Conservation (phyloP, 768 basidiomycete genomes). For the Agaricus blazei region DNA sequence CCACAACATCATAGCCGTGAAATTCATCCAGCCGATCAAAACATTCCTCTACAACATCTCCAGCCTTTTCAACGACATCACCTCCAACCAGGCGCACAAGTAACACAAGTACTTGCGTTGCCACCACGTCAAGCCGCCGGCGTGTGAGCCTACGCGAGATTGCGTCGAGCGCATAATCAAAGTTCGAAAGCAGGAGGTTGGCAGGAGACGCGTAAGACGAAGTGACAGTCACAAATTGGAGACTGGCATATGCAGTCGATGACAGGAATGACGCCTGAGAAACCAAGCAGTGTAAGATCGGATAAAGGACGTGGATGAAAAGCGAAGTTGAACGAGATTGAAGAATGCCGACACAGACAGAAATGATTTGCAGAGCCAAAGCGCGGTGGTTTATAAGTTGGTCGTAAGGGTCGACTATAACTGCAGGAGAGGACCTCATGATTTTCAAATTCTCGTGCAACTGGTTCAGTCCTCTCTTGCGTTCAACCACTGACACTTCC, state of each 20-base stretch:
- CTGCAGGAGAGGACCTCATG: slow-evolving; percentile 25
- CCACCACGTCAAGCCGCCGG: slow-evolving; percentile 80
- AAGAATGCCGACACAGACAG: slow-evolving; percentile 66
- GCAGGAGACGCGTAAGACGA: slow-evolving; percentile 86
- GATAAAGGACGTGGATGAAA: slow-evolving; percentile 79
- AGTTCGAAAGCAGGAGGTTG: slow-evolving; percentile 88
- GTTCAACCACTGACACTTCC: slow-evolving; percentile 35
- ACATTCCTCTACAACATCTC: slow-evolving; percentile 95
- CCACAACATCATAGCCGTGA: slow-evolving; percentile 85
- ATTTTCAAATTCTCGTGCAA: slow-evolving; percentile 58
- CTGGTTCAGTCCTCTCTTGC: slow-evolving; percentile 58
- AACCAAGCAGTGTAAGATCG: slow-evolving; percentile 79
- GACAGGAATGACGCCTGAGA: slow-evolving; percentile 66
- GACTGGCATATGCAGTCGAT: slow-evolving; percentile 68
- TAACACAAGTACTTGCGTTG: slow-evolving; percentile 81
- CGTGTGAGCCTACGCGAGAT: slow-evolving; percentile 80
- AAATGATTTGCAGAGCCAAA: slow-evolving; percentile 70
- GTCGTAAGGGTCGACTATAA: slow-evolving; percentile 15
- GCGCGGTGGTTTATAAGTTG: slow-evolving; percentile 68
- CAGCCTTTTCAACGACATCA: slow-evolving; percentile 83
- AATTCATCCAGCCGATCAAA: slow-evolving; percentile 95
- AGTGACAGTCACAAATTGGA: slow-evolving; percentile 64
- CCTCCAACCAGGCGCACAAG: slow-evolving; percentile 84
- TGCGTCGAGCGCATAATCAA: slow-evolving; percentile 92
- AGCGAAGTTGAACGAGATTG: slow-evolving; percentile 66